Conservation (phyloP, 2,329 filamentous ascomycete genomes). For the Leptographium procerum region DNA sequence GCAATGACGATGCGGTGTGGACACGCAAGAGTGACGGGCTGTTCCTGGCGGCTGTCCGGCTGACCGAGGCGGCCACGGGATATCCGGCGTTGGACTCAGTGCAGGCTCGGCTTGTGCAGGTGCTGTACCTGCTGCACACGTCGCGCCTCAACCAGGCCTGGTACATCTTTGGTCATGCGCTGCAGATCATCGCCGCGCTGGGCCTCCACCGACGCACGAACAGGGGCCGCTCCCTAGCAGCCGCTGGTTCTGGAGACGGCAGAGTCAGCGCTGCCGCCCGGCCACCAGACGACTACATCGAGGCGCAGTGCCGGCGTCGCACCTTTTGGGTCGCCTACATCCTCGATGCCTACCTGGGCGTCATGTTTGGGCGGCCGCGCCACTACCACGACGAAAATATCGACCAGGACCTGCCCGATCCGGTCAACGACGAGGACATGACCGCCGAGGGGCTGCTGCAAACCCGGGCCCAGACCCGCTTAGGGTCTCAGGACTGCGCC, state of each 20-base stretch:
- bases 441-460: constrained; percentile 29
- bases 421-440: constrained; percentile 47
- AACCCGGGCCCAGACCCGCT: too few relatives aligned
- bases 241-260: constrained; percentile 5
- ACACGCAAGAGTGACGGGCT: too few relatives aligned
- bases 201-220: constrained; percentile 28
- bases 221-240: constrained; percentile 13
- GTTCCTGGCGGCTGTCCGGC: constrained; percentile 25
- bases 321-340: constrained; percentile 53
- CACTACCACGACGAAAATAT: constrained; percentile 53
- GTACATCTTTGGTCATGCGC: constrained; percentile 31
- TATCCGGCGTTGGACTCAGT: constrained; percentile 26
- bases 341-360: constrained; percentile 50
- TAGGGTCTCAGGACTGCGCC: too few relatives aligned
- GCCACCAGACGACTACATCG: constrained; percentile 29
- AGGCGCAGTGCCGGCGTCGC: constrained; percentile 40
- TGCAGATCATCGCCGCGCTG: constrained; percentile 26
- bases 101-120: constrained; percentile 29
- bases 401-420: constrained; percentile 46
- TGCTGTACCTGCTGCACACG: constrained; percentile 30
- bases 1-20: too few relatives aligned
- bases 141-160: constrained; percentile 37
- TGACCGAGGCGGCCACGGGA: constrained; percentile 26
- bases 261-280: too few relatives aligned
- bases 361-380: constrained; percentile 49